These are phyloP conservation scores for Cladosporium sp. DNA, from an alignment of 2,329 filamentous ascomycete species.

Conservation along the genomic window DNA sequence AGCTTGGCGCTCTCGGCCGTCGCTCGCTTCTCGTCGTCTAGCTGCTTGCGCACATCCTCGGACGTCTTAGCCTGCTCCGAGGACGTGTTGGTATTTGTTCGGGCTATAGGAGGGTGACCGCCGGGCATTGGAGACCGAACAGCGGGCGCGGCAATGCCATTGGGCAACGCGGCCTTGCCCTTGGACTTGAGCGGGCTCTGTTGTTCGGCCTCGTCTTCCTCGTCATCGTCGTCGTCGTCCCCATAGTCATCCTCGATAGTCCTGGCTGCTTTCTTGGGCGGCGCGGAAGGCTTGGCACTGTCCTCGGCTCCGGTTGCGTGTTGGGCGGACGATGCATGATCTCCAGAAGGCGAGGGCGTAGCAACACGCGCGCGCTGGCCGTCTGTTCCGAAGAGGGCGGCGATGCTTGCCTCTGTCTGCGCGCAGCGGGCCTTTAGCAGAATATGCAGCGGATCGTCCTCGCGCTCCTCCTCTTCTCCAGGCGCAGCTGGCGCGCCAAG, in stretches of 20 bases:
- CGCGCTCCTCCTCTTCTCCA: constrained; percentile 41
- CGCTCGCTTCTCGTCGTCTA: constrained; percentile 88
- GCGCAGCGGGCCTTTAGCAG: constrained; percentile 77
- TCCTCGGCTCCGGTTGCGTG: constrained; percentile 26
- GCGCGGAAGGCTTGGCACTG: constrained; percentile 49
- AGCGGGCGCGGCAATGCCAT: constrained; percentile 63
- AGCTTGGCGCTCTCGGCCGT: constrained; percentile 86
- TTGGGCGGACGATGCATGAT: constrained; percentile 18
- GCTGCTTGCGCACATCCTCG: constrained; percentile 87
- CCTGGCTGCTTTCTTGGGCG: constrained; percentile 73
- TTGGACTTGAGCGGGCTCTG: constrained; percentile 53
- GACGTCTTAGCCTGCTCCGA: constrained; percentile 64
- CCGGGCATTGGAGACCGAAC: constrained; percentile 67
- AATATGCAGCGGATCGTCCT: constrained; percentile 49
- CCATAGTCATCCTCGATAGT: constrained; percentile 84
- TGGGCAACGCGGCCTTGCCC: constrained; percentile 57
- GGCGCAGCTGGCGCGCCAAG: constrained; percentile 33
- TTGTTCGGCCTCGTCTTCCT: constrained; percentile 46
- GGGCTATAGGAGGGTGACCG: constrained; percentile 62
- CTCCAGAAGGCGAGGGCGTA: constrained; percentile 19
- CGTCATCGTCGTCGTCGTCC: constrained; percentile 57
- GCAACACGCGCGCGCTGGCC: constrained; percentile 26
- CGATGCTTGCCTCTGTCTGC: constrained; percentile 74
- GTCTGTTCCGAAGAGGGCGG: constrained; percentile 66
- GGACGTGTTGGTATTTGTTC: constrained; percentile 57